Conservation (phyloP, 2,329 filamentous ascomycete genomes). For the Plectosphaerella cucumerina region DNA sequence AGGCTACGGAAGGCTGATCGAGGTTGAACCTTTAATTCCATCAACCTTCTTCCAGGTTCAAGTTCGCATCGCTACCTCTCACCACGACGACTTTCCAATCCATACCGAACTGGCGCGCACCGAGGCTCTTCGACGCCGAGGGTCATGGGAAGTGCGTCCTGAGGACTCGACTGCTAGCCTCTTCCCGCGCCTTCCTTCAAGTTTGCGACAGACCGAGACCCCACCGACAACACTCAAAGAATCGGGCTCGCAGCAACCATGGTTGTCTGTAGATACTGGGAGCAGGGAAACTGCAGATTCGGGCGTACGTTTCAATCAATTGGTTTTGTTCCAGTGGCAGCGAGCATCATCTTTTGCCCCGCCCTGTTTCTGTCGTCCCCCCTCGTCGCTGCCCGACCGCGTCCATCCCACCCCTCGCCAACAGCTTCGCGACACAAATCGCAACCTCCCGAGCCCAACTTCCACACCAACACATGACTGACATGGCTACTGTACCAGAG, state of each 20-base stretch:
- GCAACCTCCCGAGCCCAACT: not conserved
- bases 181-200: no score
- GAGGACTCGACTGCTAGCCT: no score
- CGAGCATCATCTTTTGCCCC: not conserved
- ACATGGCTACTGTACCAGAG: conserved; percentile 26
- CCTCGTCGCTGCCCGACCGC: not conserved
- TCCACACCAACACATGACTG: not conserved
- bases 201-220: no score
- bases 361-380: not conserved
- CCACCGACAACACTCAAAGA: no score
- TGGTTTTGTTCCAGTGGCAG: not conserved
- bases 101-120: no score
- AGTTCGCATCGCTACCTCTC: no score
- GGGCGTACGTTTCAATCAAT: conserved; percentile 37
- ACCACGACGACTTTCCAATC: no score
- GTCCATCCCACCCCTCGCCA: not conserved
- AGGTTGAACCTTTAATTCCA: not conserved
- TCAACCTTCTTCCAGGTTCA: no score
- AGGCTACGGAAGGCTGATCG: no score
- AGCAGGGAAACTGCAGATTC: conserved; percentile 48
- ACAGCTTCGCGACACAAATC: not conserved
- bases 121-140: no score
- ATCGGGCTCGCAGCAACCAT: conserved; percentile 17
- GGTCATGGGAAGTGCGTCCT: not conserved
- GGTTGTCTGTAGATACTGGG: conserved; percentile 43